Base-by-base conservation (phyloP, 2,329 filamentous ascomycete species). In the Aspergillus fructus region DNA sequence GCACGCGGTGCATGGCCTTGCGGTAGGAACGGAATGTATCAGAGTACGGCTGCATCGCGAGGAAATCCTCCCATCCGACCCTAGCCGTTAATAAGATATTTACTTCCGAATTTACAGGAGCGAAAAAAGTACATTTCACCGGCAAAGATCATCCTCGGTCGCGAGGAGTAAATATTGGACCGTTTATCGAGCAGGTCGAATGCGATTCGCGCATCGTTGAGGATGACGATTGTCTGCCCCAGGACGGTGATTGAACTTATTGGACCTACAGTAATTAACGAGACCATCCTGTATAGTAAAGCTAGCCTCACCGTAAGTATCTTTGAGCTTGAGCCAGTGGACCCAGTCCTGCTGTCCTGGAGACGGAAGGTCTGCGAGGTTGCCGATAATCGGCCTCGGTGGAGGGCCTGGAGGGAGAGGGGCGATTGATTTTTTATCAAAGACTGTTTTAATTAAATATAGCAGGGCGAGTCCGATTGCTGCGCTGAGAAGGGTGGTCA, bases 391-490 rank as follows among this genome's bases (percentile, higher is more conserved):
- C 0, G 78, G 79, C 2, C 78, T 61, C 0, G 72, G 74, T 43
- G 73, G 79, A 0, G 81, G 82, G 0, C 81, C 82, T 1, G 81
- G 81, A 0, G 81, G 82, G 0, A 81, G 68, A 3, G 53, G 50
- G 1, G 23, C 34, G 11, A 1, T 40, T 23, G n/a, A 12, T 11
- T 11, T 24, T 23, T 17, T 40, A n/a, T 33, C 8, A 30, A 46
- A 4, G 4, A 7, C 13, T 5, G 5, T 13, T n/a, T 27, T 27
- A 7, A 27, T 4, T 5, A 27, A 46, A 12, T 24, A 46, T 8
- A 46, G n/a, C 4, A 46, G 23, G 9, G 24, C 2, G 0, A 46
- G n/a, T 7, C 23, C 42, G 12, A 46, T 8, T 12, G 40, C 17
- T 7, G 21, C 11, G 13, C 21, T 46, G 21, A 46, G 19, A 12